Percentiles rank a stretch among this genome's conserved stretches.
phyloP scores from a whole-genome alignment of 371 early-diverging fungal genomes.

The Mucor velutinosus region DNA sequence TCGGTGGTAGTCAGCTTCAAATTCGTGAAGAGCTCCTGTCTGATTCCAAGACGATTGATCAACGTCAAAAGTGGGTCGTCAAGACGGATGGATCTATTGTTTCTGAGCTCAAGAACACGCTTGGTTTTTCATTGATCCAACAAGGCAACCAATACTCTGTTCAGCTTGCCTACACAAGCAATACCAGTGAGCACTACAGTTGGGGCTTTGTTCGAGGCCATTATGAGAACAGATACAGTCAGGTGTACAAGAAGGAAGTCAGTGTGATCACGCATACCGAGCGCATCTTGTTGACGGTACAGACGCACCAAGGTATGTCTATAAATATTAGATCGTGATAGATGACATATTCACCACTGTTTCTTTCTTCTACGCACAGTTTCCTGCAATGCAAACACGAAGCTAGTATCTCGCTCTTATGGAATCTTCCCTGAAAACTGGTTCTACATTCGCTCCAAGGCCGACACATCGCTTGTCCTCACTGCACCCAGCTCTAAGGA shows the following conservation, averaged over 20 bases:
- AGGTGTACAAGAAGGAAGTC: slow-evolving; percentile 36
- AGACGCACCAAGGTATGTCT: slow-evolving; percentile 3
- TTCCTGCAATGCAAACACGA: slow-evolving; percentile 17
- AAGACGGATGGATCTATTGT: slow-evolving; percentile 46
- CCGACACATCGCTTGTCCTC: slow-evolving; percentile 33
- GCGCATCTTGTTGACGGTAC: slow-evolving; percentile 31
- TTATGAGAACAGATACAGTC: slow-evolving; percentile 32
- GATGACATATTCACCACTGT: neutral
- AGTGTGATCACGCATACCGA: slow-evolving; percentile 22
- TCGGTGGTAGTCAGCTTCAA: slow-evolving; percentile 36
- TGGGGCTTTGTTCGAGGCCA: slow-evolving; percentile 40
- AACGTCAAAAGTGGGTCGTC: slow-evolving; percentile 40
- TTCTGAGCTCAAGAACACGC: slow-evolving; percentile 20
- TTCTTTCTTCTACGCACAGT: neutral
- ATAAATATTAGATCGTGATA: neutral
- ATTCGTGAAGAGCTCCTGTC: slow-evolving; percentile 25
- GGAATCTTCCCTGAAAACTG: slow-evolving; percentile 49
- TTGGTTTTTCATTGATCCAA: slow-evolving; percentile 36
- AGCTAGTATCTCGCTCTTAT: slow-evolving; percentile 32
- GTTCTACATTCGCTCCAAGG: slow-evolving; percentile 47
- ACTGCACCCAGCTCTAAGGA: slow-evolving; percentile 27
- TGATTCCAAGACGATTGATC: slow-evolving; percentile 20
- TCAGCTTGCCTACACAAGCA: slow-evolving; percentile 29
- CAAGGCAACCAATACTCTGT: slow-evolving; percentile 22
- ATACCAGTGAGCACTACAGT: slow-evolving; percentile 24